Percentiles rank a stretch among this genome's conserved stretches.
These are phyloP conservation scores for Fusarium nanum DNA, from an alignment of 2,329 filamentous ascomycete species.

Conservation along the genomic window DNA sequence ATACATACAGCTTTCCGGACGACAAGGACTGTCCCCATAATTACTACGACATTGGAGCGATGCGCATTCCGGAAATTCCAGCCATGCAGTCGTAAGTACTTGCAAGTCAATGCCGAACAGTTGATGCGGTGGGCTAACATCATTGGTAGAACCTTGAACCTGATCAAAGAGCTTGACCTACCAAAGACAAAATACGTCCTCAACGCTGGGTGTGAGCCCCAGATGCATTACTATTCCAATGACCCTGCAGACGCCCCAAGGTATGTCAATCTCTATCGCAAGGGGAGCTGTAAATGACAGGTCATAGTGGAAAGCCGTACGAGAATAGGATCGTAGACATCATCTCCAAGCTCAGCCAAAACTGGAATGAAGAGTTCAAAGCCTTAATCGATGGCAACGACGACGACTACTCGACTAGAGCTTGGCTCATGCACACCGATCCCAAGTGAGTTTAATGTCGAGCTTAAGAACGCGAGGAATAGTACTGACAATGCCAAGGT, in stretches of 20 bases:
- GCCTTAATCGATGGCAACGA: not conserved
- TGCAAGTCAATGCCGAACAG: too few species aligned
- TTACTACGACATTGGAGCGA: conserved; percentile 33
- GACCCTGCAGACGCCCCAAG: not conserved
- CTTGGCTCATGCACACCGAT: conserved; percentile 17
- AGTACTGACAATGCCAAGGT: not conserved
- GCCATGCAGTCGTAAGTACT: conserved; percentile 20
- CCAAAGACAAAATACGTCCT: conserved; percentile 4
- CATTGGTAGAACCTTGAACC: not conserved
- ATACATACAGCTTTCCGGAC: conserved; percentile 7
- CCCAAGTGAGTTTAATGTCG: not conserved
- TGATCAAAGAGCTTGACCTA: conserved; percentile 1
- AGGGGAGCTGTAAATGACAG: not conserved
- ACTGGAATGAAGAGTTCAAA: conserved; percentile 10
- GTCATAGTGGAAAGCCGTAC: not conserved
- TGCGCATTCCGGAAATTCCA: conserved; percentile 31
- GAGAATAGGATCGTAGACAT: not conserved
- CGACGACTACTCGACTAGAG: conserved; percentile 19
- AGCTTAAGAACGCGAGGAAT: too few species aligned
- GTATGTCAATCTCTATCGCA: rapidly evolving
- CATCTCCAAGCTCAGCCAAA: not conserved
- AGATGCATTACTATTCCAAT: conserved; percentile 15
- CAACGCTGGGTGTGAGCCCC: not conserved
- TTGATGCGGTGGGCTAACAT: not conserved
- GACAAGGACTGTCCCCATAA: conserved; percentile 16